Base-by-base conservation (phyloP, 169 alveolate species). In the Plasmodium knowlesi region DNA sequence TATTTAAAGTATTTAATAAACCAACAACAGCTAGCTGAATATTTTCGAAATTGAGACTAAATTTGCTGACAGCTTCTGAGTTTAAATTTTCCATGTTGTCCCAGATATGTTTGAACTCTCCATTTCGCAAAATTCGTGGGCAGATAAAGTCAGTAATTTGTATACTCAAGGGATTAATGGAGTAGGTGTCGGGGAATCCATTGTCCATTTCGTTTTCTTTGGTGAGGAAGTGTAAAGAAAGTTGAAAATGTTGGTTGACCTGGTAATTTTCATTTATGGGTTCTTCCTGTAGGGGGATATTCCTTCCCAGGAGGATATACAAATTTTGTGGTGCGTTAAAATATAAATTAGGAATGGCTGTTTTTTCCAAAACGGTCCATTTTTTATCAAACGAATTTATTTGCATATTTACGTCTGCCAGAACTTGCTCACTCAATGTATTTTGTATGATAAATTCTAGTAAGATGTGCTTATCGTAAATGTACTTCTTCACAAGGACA, bases 391-490 rank as follows among this genome's bases (percentile, higher is more conserved):
- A 79, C 0, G 94, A 34, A 39, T 88, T 78, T 8, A 88, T 76
- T 37, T 88, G 94, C 71, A 88, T 22, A 8, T 14, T 61, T 16
- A 88, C 70, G 16, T 78, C 70, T 0, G 94, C 79, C 19, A 88
- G 32, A 2, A 88, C 79, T 43, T 88, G 94, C 12, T 88, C 94
- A 61, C 22, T 93, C 28, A 97, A 92, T 19, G 98, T 97, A 92
- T 97, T 97, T 0, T 95, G 97, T 43, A 97, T 94, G n/a, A 79
- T 85, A 84, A 97, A 97, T 83, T 95, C 98, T 19, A 96, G 67
- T 34, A 95, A 95, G 39, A 96, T 53, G 25, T 74, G 89, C 1
- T 79, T 82, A 30, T 92, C 92, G 94, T 93, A 91, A 46, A 95
- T 94, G 72, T 92, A 96, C 32, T 95, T 83, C 67, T 91, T 92